Conservation (phyloP, 2,329 filamentous ascomycete genomes). For the Paracorniculantispora psalliotae region DNA sequence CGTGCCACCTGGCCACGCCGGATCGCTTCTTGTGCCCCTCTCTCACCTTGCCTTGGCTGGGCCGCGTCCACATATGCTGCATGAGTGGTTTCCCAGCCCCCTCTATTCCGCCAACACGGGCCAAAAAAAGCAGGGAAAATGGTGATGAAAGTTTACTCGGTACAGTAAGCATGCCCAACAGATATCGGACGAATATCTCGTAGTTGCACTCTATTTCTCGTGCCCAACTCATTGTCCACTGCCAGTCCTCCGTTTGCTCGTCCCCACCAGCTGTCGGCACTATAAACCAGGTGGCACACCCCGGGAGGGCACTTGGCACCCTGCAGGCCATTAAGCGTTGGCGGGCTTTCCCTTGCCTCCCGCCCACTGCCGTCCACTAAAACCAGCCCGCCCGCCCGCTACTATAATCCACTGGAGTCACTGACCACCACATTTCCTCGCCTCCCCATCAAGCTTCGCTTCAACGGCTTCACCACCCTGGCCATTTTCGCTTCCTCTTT, state of each 20-base stretch:
- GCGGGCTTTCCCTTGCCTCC: not conserved
- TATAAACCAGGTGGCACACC: slow-evolving; percentile 6
- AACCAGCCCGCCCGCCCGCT: not conserved
- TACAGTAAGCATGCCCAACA: no score
- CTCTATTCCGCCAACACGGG: not conserved
- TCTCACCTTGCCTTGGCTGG: not conserved
- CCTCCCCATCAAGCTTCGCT: not conserved
- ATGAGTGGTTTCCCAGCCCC: not conserved
- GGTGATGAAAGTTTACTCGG: no score
- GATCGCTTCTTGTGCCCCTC: not conserved
- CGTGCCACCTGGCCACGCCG: not conserved
- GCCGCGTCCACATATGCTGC: not conserved
- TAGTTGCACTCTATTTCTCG: no score
- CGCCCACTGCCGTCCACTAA: not conserved
- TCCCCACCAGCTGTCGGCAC: slow-evolving; percentile 7
- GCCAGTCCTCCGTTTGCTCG: not conserved
- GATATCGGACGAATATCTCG: no score
- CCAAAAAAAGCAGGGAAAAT: not conserved
- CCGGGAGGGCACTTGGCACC: no score
- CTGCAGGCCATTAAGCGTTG: no score
- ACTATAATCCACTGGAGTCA: not conserved
- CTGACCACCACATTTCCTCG: not conserved
- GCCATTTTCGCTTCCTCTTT: not conserved
- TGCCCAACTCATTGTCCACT: no score
- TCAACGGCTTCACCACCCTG: slow-evolving; percentile 3